These are phyloP conservation scores for Amanita phalloides DNA, from an alignment of 768 basidiomycete species.

Conservation along the genomic window DNA sequence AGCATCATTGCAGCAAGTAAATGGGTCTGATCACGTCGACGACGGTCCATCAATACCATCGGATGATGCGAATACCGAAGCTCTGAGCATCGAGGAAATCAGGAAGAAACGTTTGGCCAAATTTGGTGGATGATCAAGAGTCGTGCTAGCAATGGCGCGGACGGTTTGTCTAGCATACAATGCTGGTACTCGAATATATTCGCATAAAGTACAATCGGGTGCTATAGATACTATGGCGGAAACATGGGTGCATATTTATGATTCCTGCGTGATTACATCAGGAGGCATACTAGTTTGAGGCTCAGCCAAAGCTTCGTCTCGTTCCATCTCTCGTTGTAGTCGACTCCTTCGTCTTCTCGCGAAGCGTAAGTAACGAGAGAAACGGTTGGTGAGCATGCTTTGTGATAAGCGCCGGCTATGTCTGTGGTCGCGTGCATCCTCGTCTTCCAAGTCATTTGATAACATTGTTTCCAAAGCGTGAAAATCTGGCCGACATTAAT, in stretches of 20 bases:
- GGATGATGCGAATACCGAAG: slow-evolving; percentile 24
- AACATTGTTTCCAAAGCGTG: slow-evolving; percentile 51
- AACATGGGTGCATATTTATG: neutral
- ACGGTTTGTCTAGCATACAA: neutral
- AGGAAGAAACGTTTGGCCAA: slow-evolving; percentile 50
- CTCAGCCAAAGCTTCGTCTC: slow-evolving; percentile 17
- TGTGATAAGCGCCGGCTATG: slow-evolving; percentile 9
- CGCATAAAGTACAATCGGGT: neutral
- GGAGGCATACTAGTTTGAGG: slow-evolving; percentile 22
- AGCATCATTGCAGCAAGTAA: slow-evolving; percentile 62
- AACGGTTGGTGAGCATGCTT: slow-evolving; percentile 25
- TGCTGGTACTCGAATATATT: slow-evolving; percentile 1
- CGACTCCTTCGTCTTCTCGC: slow-evolving; percentile 27
- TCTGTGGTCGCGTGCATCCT: slow-evolving; percentile 3
- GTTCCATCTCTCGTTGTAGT: slow-evolving; percentile 16
- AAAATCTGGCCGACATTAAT: slow-evolving; percentile 32
- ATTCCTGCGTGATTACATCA: slow-evolving; percentile 15
- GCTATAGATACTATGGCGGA: neutral
- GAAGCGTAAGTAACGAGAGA: slow-evolving; percentile 49
- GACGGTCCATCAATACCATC: slow-evolving; percentile 19
- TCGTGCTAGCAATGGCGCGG: neutral
- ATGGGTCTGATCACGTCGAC: slow-evolving; percentile 16
- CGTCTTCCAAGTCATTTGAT: slow-evolving; percentile 17
- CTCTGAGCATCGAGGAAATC: slow-evolving; percentile 54
- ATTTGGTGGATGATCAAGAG: slow-evolving; percentile 34